Base-by-base conservation (phyloP, 2,329 filamentous ascomycete species). In the Neophaeococcomyces aloes region DNA sequence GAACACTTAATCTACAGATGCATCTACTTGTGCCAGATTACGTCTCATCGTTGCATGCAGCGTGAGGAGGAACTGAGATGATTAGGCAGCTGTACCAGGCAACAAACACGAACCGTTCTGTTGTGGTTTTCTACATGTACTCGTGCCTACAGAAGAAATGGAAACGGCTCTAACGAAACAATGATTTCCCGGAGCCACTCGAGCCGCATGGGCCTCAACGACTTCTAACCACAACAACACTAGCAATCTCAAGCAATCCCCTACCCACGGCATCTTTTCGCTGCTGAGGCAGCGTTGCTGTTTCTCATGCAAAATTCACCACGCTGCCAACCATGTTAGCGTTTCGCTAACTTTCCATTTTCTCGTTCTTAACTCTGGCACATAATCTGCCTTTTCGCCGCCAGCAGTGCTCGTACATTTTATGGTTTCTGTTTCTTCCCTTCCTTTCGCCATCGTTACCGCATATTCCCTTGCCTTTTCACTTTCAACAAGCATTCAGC, bases 151-250 rank as follows among this genome's bases (percentile, higher is more conserved):
- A n/a, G n/a, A n/a, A n/a, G 23, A 27, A 10, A 27, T 27, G 23
- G 23, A 27, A 10, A 27, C 10, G 23, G 23, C n/a, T 27, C 23
- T 27, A 27, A 27, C 23, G 29, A 32, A 31, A 42, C 17, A 8
- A 25, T 42, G 30, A 42, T 42, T 42, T 42, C 39, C 39, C 39
- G 39, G 39, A 29, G 39, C 39, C 39, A 42, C 39, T 41, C 23
- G 11, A 27, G 27, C 32, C 17, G 39, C 31, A 42, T 35, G 39
- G 30, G 23, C 30, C 39, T 42, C 31, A 30, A 42, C 39, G 19
- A 35, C 31, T 29, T 42, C 39, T 42, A 42, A 42, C 39, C 39
- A 27, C 14, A 42, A 42, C n/a, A 21, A 32, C 39, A 32, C 30
- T 42, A 42, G 39, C 30, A 42, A 29, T 42, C 18, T 35, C 39